These are phyloP conservation scores for Amanita brunnescens DNA, from an alignment of 768 basidiomycete species.

Conservation along the genomic window DNA sequence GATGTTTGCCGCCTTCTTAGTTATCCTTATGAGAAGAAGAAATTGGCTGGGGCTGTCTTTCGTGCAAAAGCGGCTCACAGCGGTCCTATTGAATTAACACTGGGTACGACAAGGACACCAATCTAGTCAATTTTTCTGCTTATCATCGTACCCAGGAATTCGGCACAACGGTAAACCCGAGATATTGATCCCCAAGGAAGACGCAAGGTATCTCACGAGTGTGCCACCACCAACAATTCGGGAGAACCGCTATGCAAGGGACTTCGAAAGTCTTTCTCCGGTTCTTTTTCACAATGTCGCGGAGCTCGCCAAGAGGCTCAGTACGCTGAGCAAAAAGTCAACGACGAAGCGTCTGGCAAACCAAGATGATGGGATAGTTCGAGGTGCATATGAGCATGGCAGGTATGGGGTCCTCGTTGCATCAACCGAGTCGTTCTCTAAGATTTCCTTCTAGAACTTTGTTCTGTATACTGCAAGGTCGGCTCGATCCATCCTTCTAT, in stretches of 20 bases:
- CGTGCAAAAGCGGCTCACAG: constrained; percentile 11
- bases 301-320: constrained; percentile 30
- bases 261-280: constrained; percentile 40
- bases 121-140: neutral
- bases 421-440: neutral
- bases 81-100: constrained; percentile 29
- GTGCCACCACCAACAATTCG: constrained; percentile 1
- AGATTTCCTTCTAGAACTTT: constrained; percentile 11
- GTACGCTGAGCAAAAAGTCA: constrained; percentile 28
- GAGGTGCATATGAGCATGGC: constrained; percentile 41
- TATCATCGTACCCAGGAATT: constrained; percentile 27
- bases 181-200: constrained; percentile 26
- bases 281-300: constrained; percentile 27
- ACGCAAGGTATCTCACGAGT: constrained; percentile 9
- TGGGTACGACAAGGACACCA: constrained; percentile 24
- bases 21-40: constrained; percentile 26
- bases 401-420: constrained; percentile 20
- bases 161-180: constrained; percentile 35
- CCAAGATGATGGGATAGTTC: constrained; percentile 14
- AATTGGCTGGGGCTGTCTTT: constrained; percentile 23
- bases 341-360: constrained; percentile 32
- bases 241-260: constrained; percentile 10
- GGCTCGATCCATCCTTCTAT: constrained; percentile 14
- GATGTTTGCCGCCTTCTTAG: constrained; percentile 5
- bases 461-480: constrained; percentile 14